A percentile compares a stretch with the other conserved stretches of the same genome.
Conservation (phyloP, 2,329 filamentous ascomycete genomes). For the Rhinocladiella similis region DNA sequence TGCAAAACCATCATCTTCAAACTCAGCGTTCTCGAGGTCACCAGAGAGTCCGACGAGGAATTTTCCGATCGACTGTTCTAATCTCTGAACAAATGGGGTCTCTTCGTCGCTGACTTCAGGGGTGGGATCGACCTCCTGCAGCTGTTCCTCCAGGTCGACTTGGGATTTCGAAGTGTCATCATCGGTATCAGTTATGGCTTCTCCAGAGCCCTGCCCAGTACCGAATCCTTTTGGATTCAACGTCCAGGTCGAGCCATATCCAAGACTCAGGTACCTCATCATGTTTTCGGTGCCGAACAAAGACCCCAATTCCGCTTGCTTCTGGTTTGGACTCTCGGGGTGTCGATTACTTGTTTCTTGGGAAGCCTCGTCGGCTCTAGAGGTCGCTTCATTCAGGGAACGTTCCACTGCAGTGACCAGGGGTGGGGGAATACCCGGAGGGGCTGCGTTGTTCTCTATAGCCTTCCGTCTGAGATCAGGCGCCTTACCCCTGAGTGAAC, state of each 20-base stretch:
- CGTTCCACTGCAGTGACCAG: constrained; percentile 36
- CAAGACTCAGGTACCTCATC: constrained; percentile 52
- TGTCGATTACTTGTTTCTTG: constrained; percentile 20
- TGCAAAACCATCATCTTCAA: constrained; percentile 32
- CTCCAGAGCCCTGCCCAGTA: neutral
- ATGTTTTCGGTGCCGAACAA: constrained; percentile 44
- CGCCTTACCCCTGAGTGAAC: constrained; percentile 5
- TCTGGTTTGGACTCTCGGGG: neutral
- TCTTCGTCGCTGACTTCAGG: constrained; percentile 29
- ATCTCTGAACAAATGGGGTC: constrained; percentile 23
- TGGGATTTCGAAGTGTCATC: neutral
- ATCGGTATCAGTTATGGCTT: neutral
- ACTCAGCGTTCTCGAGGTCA: constrained; percentile 40
- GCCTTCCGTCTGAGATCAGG: constrained; percentile 22
- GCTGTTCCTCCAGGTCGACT: constrained; percentile 1
- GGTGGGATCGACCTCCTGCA: constrained; percentile 25
- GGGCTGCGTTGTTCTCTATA: constrained; percentile 26
- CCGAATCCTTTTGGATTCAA: constrained; percentile 35
- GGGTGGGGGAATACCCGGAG: constrained; percentile 46
- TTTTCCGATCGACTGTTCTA: constrained; percentile 34
- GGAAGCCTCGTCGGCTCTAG: constrained; percentile 10
- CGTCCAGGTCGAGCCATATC: constrained; percentile 51
- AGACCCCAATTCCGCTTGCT: constrained; percentile 29
- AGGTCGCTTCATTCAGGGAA: constrained; percentile 25
- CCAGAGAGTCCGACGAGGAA: constrained; percentile 48